A percentile compares a stretch with the other conserved stretches of the same genome.
Conservation (phyloP, 495 filamentous ascomycete species). For the Daldinia grandis region DNA sequence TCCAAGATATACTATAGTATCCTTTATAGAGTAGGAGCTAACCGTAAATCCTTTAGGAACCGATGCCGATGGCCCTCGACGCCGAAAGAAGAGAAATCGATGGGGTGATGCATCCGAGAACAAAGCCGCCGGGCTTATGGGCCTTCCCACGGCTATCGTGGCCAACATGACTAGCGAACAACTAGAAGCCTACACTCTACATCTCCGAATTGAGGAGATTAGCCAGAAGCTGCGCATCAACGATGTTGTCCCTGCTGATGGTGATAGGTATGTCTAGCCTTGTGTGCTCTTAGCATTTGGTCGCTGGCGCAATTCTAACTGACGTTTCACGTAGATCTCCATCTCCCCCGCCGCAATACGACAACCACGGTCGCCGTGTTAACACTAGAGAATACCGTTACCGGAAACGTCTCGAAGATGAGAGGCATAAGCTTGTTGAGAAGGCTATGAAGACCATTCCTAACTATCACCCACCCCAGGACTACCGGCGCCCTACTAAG, state of each 20-base stretch:
- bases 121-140: constrained; percentile 97
- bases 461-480: constrained; percentile 96
- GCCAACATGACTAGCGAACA: constrained; percentile 98
- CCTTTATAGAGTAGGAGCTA: neutral
- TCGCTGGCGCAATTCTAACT: constrained; percentile 10
- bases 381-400: constrained; percentile 98
- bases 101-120: constrained; percentile 98
- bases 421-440: constrained; percentile 96
- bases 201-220: constrained; percentile 97
- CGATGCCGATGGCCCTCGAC: constrained; percentile 74
- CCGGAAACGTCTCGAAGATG: constrained; percentile 95
- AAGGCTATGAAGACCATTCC: constrained; percentile 98
- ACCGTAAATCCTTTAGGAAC: constrained; percentile 35
- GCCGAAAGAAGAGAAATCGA: constrained; percentile 96
- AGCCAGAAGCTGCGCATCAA: constrained; percentile 98
- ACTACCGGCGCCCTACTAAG: constrained; percentile 98
- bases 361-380: constrained; percentile 97
- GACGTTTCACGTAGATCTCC: constrained; percentile 72
- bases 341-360: constrained; percentile 95
- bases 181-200: constrained; percentile 93
- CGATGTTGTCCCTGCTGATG: constrained; percentile 94
- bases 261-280: constrained; percentile 75
- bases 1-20: neutral
- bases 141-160: constrained; percentile 93
- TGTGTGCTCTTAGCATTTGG: neutral